Base-by-base conservation (phyloP, 371 early-diverging fungal species). In the Actinomortierella ambigua region DNA sequence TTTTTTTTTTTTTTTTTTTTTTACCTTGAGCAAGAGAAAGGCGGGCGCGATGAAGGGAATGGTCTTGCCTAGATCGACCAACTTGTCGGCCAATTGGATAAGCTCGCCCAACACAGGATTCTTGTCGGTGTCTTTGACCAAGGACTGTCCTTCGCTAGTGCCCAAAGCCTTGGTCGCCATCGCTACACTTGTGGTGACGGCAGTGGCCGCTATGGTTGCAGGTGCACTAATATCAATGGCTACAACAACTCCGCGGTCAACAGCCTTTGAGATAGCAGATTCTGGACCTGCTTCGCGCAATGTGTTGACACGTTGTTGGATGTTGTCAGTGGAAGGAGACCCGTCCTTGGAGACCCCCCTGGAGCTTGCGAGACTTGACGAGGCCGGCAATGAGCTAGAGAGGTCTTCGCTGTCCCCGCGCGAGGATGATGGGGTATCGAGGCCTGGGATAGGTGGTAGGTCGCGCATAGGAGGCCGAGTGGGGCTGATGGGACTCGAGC, bases 1-100 rank as follows among this genome's bases (percentile, higher is more conserved):
- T n/a, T n/a, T n/a, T n/a, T n/a, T n/a, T n/a, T n/a, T n/a, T n/a
- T n/a, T 1, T 14, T 42, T 50, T 24, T 7, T 28, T 23, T 18
- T 50, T 66, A 77, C 77, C 65, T 75, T 73, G 27, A 77, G 51
- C 20, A 77, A 59, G 18, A 77, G 61, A 67, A 80, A 82, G 44
- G 80, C 77, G 0, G 82, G 82, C 0, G 81, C 77, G 28, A 82
- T 73, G 43, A 81, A 81, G 2, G 82, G 82, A 3, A 78, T 58
- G 0, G 62, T 23, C 60, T 79, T 78, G 61, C 82, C 82, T 40
- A 82, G 26, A 43, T 78, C 78, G 14, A 73, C 77, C 3, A 76
- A 54, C 41, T 78, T 78, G 34, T 78, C 77, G 0, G 77, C 78
- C 29, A 78, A 13, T 20, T 76, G 75, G 7, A 78, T 49, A 11